Conservation (phyloP, 257 asterid species). For the Paulownia fortunei region DNA sequence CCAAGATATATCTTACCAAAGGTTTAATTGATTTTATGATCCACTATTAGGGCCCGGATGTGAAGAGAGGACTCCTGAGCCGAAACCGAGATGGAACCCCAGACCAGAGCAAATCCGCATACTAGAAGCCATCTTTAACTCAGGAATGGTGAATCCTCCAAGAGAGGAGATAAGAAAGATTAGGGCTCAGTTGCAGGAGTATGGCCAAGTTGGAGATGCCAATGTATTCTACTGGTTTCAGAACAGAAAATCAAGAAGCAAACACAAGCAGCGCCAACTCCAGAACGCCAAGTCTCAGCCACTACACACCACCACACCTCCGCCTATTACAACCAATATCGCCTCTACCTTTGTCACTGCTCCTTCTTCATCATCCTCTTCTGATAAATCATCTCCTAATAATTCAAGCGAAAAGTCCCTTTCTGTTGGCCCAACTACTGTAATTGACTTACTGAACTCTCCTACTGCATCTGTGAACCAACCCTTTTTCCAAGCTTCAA, state of each 20-base stretch:
- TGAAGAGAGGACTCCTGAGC: slow-evolving; percentile 89
- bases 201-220: slow-evolving; percentile 96
- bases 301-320: slow-evolving; percentile 27
- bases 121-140: slow-evolving; percentile 87
- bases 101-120: slow-evolving; percentile 91
- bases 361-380: slow-evolving; percentile 61
- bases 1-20: no score
- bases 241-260: slow-evolving; percentile 92
- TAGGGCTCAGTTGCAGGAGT: slow-evolving; percentile 85
- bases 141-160: slow-evolving; percentile 97
- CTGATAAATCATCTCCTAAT: slow-evolving; percentile 60
- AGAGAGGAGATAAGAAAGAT: slow-evolving; percentile 87
- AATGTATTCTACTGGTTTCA: slow-evolving; percentile 99
- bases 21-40: neutral
- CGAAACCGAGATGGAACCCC: slow-evolving; percentile 98
- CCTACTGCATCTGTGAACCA: slow-evolving; percentile 83
- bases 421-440: slow-evolving; percentile 43
- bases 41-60: slow-evolving; percentile 37
- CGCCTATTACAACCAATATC: slow-evolving; percentile 15
- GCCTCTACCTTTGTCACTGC: slow-evolving; percentile 5
- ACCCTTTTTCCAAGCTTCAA: slow-evolving; percentile 42
- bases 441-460: slow-evolving; percentile 59
- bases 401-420: slow-evolving; percentile 53
- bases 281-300: slow-evolving; percentile 44
- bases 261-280: slow-evolving; percentile 81